Conservation (phyloP, 306 rosid species). For the Quercus suber region DNA sequence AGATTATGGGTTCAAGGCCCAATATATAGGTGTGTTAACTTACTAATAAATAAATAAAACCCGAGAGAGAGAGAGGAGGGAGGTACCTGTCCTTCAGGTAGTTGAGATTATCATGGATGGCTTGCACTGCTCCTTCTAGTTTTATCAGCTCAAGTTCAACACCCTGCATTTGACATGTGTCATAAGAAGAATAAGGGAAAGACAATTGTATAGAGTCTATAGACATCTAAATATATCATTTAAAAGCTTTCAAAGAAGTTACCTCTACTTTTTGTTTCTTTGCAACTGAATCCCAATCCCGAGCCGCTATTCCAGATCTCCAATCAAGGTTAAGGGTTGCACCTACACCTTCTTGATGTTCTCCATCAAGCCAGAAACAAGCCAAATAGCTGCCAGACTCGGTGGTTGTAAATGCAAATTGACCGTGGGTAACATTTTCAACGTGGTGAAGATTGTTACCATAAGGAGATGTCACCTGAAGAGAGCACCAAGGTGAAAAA, state of each 20-base stretch:
- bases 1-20: neutral
- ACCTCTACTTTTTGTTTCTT: conserved; percentile 55
- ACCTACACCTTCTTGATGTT: conserved; percentile 23
- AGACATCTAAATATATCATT: neutral
- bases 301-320: conserved; percentile 53
- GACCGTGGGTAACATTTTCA: conserved; percentile 62
- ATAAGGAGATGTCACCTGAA: conserved; percentile 54
- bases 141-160: conserved; percentile 61
- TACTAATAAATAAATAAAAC: conserved; percentile 4
- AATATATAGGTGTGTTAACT: neutral
- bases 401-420: conserved; percentile 51
- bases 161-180: conserved; percentile 27
- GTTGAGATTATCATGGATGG: conserved; percentile 45
- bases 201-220: neutral
- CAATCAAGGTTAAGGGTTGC: conserved; percentile 48
- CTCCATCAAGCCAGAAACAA: conserved; percentile 42
- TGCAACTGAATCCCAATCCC: conserved; percentile 59
- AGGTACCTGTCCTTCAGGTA: conserved; percentile 44
- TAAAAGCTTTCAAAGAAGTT: neutral
- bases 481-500: neutral
- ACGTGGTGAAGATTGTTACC: conserved; percentile 55
- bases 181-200: neutral
- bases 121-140: conserved; percentile 54
- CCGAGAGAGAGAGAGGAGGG: neutral
- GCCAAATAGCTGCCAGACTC: conserved; percentile 56